phyloP scores from a whole-genome alignment of 495 filamentous ascomycete species.

The Aspergillus kassunensis region DNA sequence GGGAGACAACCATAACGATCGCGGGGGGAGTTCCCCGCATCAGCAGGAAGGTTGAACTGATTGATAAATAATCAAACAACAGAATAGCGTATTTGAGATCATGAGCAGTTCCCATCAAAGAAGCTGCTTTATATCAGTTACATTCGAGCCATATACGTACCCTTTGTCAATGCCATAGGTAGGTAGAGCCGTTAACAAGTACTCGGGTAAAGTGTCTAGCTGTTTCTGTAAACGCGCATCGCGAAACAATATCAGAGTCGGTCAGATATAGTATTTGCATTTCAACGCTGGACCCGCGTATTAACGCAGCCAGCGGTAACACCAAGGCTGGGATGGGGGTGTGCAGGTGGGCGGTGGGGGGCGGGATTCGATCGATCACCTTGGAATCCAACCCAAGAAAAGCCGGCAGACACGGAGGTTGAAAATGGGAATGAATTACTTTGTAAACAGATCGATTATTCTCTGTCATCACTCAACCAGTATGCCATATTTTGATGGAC shows the following conservation, averaged over 20 bases:
- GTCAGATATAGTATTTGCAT: background rate
- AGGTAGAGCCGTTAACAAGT: too few species aligned
- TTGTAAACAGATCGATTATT: background rate
- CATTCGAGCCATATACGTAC: background rate
- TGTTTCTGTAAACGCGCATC: too few species aligned
- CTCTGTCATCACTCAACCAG: background rate
- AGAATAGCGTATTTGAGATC: background rate
- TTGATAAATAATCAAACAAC: background rate
- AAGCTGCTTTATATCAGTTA: background rate
- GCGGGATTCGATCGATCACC: background rate
- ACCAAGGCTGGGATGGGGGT: background rate
- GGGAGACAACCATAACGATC: background rate
- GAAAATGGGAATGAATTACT: background rate
- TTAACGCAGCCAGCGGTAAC: background rate
- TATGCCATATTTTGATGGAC: background rate
- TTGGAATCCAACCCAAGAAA: slow-evolving; percentile 2
- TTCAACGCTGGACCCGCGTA: background rate
- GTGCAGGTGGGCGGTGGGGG: slow-evolving; percentile 5
- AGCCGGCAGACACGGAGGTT: background rate
- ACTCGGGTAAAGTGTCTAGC: too few species aligned
- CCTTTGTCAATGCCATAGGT: too few species aligned
- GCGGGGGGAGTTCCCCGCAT: background rate
- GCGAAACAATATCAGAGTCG: background rate
- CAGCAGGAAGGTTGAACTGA: background rate
- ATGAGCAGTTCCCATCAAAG: background rate